A percentile compares a stretch with the other conserved stretches of the same genome.
Conservation (phyloP, 1,139 yeast species). For the Saccharomyces hybrid region DNA sequence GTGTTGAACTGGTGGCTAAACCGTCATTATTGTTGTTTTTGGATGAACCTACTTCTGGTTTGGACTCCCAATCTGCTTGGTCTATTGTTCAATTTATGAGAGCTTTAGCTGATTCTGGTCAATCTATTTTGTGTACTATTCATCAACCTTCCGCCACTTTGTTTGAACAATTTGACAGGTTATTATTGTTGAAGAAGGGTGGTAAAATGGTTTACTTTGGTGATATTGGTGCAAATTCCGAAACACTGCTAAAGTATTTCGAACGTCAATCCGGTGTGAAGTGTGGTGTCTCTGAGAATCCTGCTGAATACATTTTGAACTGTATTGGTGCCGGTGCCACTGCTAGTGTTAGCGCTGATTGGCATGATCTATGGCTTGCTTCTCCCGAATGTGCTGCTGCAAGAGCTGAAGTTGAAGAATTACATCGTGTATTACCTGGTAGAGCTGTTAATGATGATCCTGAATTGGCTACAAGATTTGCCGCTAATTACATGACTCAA, state of each 20-base stretch:
- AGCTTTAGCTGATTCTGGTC: conserved; percentile 48
- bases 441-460: conserved; percentile 30
- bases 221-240: conserved; percentile 51
- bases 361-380: conserved; percentile 42
- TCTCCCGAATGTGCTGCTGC: conserved; percentile 38
- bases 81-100: conserved; percentile 46
- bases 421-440: conserved; percentile 26
- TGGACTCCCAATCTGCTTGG: conserved; percentile 58
- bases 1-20: conserved; percentile 52
- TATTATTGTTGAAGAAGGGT: conserved; percentile 44
- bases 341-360: conserved; percentile 40
- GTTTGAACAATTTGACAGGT: conserved; percentile 46
- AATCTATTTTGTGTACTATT: conserved; percentile 49
- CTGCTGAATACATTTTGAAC: conserved; percentile 60
- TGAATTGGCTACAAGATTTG: conserved; percentile 32
- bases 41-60: conserved; percentile 55
- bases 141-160: conserved; percentile 57
- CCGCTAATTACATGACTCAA: conserved; percentile 37
- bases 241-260: conserved; percentile 46
- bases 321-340: conserved; percentile 68
- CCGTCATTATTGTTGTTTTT: conserved; percentile 46
- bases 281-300: conserved; percentile 47
- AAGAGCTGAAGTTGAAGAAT: conserved; percentile 34
- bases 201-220: conserved; percentile 65
- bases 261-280: conserved; percentile 46